Base-by-base conservation (phyloP, 805 yeast species). In the Saccharomycopsis javanensis region DNA sequence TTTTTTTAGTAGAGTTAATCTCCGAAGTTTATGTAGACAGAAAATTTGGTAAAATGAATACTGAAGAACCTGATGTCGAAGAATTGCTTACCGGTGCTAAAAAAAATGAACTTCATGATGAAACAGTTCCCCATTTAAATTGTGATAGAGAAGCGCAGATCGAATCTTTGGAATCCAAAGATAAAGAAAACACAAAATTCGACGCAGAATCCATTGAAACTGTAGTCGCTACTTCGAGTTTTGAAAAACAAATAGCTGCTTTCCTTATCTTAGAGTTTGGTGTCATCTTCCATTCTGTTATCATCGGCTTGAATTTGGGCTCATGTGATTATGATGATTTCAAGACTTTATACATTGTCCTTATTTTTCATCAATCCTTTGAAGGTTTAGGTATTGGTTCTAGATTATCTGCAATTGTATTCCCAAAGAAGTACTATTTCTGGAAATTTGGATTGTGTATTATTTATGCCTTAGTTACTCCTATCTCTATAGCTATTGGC, bases 301-400 rank as follows among this genome's bases (percentile, higher is more conserved):
- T 86, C 70, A 78, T 86, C 61, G 92, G 92, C 48, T 73, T 85
- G 61, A 76, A 86, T 4, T 71, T 85, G 60, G 62, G 62, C 15
- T 67, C 83, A 10, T 75, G 94, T 4, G 94, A 91, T 53, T 55
- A 54, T 25, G 82, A 79, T 10, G 86, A 84, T 65, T 85, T 83
- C 67, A 73, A 71, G 50, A 76, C 86, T 4, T 72, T 86, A 51
- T 85, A 82, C 65, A 73, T 82, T 53, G 92, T 85, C 7, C 61
- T 80, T 45, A 80, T 83, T 4, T 86, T 85, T 76, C 92, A 86
- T 69, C 92, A 86, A 69, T 75, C 82, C 65, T 86, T 86, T 65
- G 92, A 86, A 72, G 92, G 92, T 61, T 75, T 86, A 55, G 92
- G 92, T 63, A 75, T 85, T 61, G 91, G 92, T 33, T 76, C 91